Conservation (phyloP, 2,329 filamentous ascomycete species). For the Verruconis gallopava region DNA sequence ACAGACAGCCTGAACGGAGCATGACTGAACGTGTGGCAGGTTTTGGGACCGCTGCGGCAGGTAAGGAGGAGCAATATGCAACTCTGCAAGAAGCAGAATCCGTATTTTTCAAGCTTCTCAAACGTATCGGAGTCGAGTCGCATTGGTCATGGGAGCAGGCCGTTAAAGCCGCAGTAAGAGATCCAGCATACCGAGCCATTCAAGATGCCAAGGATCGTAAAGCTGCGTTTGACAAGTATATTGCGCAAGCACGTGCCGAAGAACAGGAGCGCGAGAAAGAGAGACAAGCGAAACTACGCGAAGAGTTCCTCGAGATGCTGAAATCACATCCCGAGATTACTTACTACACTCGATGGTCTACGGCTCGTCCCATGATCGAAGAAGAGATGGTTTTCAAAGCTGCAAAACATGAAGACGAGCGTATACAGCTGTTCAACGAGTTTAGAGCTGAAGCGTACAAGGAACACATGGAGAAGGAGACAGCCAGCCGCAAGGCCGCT, state of each 20-base stretch:
- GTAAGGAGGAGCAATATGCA: conserved; percentile 3
- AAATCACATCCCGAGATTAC: conserved; percentile 90
- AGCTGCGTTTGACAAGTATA: conserved; percentile 88
- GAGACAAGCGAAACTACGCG: conserved; percentile 76
- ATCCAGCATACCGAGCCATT: conserved; percentile 83
- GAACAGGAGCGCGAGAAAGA: conserved; percentile 94
- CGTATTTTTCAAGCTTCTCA: conserved; percentile 83
- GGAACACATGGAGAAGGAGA: conserved; percentile 62
- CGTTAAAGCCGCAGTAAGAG: conserved; percentile 73
- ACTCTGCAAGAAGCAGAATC: conserved; percentile 59
- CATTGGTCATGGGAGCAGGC: conserved; percentile 91
- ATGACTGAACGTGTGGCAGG: conserved; percentile 5
- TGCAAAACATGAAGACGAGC: conserved; percentile 75
- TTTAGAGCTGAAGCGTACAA: conserved; percentile 80
- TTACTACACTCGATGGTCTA: conserved; percentile 95
- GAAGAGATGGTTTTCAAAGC: conserved; percentile 91
- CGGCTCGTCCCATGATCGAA: conserved; percentile 83
- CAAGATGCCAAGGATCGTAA: conserved; percentile 87
- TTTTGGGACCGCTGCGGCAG: conserved; percentile 4
- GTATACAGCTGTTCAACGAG: conserved; percentile 82
- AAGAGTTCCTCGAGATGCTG: conserved; percentile 93
- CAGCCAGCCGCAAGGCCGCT: conserved; percentile 59
- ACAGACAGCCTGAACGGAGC: conserved; percentile 14
- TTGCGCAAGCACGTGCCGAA: conserved; percentile 74
- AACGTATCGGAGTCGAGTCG: conserved; percentile 70